Conservation (phyloP, 805 yeast species). For the Cephaloascus fragrans region DNA sequence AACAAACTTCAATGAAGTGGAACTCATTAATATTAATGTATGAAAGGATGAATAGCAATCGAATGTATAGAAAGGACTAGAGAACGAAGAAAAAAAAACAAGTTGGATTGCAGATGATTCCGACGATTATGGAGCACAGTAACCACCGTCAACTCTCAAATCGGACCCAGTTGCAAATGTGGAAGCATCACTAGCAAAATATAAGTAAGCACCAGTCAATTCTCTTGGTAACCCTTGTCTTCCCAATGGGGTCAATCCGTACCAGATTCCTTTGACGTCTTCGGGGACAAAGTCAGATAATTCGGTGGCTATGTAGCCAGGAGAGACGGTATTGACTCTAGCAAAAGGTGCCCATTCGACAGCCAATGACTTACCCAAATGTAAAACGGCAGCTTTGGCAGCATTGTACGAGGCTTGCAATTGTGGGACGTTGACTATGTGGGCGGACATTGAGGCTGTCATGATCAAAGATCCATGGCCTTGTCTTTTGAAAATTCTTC, state of each 20-base stretch:
- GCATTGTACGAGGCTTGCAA: constrained; percentile 31
- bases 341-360: constrained; percentile 30
- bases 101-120: background rate
- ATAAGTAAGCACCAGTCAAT: constrained; percentile 29
- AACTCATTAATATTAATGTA: too few relatives aligned
- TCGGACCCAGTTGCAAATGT: constrained; percentile 29
- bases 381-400: constrained; percentile 30
- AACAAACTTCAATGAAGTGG: too few relatives aligned
- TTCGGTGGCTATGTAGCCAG: constrained; percentile 29
- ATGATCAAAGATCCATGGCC: constrained; percentile 32
- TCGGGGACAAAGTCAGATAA: constrained; percentile 7
- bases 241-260: constrained; percentile 17
- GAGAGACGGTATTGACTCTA: constrained; percentile 27
- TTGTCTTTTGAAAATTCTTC: constrained; percentile 27
- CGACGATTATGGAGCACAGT: constrained; percentile 18
- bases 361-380: constrained; percentile 25
- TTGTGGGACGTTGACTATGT: constrained; percentile 35
- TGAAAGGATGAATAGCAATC: too few relatives aligned
- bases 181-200: constrained; percentile 28
- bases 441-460: constrained; percentile 40
- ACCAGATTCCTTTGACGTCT: background rate
- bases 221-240: constrained; percentile 29
- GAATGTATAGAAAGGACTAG: background rate
- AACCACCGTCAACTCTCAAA: constrained; percentile 29
- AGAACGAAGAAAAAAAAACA: background rate